Evolutionary conservation across 2,329 filamentous ascomycete genomes (phyloP), one percentile per base, ranked within the genome.

Genomic region (Exophiala mesophila): DNA sequence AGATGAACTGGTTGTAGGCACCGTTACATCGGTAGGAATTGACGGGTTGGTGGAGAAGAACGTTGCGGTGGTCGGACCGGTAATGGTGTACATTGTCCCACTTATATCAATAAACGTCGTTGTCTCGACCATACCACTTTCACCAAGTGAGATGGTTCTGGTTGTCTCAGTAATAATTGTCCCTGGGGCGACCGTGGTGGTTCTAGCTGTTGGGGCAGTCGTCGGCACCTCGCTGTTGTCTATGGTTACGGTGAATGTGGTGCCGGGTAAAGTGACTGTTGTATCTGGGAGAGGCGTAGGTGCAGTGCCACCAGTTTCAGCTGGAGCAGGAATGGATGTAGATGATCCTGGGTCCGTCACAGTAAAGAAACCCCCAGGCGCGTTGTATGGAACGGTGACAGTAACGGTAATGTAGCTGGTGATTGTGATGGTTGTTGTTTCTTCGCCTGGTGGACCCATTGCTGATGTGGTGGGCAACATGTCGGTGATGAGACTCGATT

Each of bases 391-490:
- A 15, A 37, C 38, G 9, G 38, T 45, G 30, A 45, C 41, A 9
- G 44, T 51, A 6, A 41, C 29, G 28, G 48, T 48, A 39, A 48
- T 26, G 17, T 26, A 35, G 20, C 41, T 45, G n/a, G 42, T 46
- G 19, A 38, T 34, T 12, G 40, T 49, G 13, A 32, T 39, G 8
- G 39, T 44, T 21, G 21, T 13, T 40, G 33, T 18, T 16, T 30
- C 8, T n/a, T 19, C 40, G n/a, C 4, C 31, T 18, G 19, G 36
- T 31, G 8, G 20, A 10, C 17, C 23, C 7, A 26, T 26, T 12
- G 12, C 31, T 16, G 31, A 34, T 34, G 31, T 18, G 16, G n/a
- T 34, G 16, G 21, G 36, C n/a, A 10, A 12, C 4, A 17, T 37
- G 17, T 21, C n/a, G 10, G 36, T 23, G 15, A 18, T 29, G 21